Evolutionary conservation across 768 basidiomycete genomes (phyloP), one percentile per base, ranked within the genome.

Genomic region (Boletus rubropictus): DNA sequence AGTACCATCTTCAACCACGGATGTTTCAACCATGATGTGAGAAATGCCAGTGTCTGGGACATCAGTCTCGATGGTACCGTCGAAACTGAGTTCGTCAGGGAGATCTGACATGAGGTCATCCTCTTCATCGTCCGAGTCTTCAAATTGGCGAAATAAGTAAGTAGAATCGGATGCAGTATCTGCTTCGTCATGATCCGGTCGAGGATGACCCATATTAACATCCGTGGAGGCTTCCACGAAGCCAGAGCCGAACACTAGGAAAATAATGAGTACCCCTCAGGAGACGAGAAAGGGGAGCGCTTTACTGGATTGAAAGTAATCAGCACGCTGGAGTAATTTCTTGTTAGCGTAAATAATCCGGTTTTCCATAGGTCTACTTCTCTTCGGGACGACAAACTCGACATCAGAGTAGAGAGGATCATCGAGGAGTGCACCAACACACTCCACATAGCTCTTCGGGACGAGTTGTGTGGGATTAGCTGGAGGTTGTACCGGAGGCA

Each of bases 351-450:
- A 86, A 52, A 93, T 86, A 14, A 59, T 59, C 14, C 72, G 64
- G 22, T 57, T 53, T 34, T 67, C 71, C 20, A 66, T 63, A 14
- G 68, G 67, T 22, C 70, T 62, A 20, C 64, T 63, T 28, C 72
- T 59, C 27, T 68, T 67, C 0, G 86, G 85, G 25, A 92, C 68
- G 17, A 90, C 69, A 53, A 93, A 92, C 61, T 85, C 82, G 15
- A 92, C 79, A 56, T 93, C 89, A 6, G 89, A 89, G 56, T 91
- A 92, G 11, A 77, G 60, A n/a, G 85, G 85, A 56, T 92, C 86
- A 55, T 92, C 83, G 9, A 92, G 70, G 21, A 92, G 67, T 27
- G 73, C 67, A 5, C 89, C 90, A n/a, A 91, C 72, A 12, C 81
- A 80, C 53, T 82, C 78, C 33, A 92, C 60, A 14, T 86, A 74